Conservation (phyloP, 441 rosid genomes). For the Croton laevigatus region DNA sequence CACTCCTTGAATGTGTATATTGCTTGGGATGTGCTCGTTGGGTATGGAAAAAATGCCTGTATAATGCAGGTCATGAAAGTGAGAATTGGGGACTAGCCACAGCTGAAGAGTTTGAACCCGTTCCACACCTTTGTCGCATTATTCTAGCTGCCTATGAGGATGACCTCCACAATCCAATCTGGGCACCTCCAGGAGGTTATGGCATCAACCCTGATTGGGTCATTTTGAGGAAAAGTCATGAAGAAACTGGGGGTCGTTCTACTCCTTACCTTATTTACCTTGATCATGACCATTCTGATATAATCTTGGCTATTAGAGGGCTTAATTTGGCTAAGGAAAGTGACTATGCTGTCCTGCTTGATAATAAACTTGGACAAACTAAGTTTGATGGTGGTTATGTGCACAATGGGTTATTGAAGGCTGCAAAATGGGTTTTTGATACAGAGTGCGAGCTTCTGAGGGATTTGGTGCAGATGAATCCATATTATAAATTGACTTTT, state of each 20-base stretch:
- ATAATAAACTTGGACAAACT: slow-evolving; percentile 77
- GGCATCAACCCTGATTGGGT: slow-evolving; percentile 67
- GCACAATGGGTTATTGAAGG: slow-evolving; percentile 77
- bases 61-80: slow-evolving; percentile 83
- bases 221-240: slow-evolving; percentile 51
- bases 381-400: slow-evolving; percentile 88
- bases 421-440: slow-evolving; percentile 77
- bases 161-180: slow-evolving; percentile 62
- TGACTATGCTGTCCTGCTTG: slow-evolving; percentile 82
- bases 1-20: slow-evolving; percentile 77
- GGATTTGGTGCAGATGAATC: slow-evolving; percentile 50
- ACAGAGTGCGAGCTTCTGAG: slow-evolving; percentile 54
- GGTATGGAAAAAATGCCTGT: slow-evolving; percentile 74
- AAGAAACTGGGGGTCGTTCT: slow-evolving; percentile 56
- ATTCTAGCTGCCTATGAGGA: slow-evolving; percentile 67
- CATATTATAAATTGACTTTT: slow-evolving; percentile 65
- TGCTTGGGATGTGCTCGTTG: slow-evolving; percentile 80
- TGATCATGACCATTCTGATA: slow-evolving; percentile 55
- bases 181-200: slow-evolving; percentile 88
- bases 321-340: slow-evolving; percentile 73
- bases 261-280: slow-evolving; percentile 80
- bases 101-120: slow-evolving; percentile 63
- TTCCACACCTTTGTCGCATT: slow-evolving; percentile 70
- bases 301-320: slow-evolving; percentile 67
- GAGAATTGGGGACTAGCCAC: slow-evolving; percentile 82